These are phyloP conservation scores for Thinopyrum elongatum DNA, from an alignment of 176 grass and related monocot genomes.

Conservation along the genomic window DNA sequence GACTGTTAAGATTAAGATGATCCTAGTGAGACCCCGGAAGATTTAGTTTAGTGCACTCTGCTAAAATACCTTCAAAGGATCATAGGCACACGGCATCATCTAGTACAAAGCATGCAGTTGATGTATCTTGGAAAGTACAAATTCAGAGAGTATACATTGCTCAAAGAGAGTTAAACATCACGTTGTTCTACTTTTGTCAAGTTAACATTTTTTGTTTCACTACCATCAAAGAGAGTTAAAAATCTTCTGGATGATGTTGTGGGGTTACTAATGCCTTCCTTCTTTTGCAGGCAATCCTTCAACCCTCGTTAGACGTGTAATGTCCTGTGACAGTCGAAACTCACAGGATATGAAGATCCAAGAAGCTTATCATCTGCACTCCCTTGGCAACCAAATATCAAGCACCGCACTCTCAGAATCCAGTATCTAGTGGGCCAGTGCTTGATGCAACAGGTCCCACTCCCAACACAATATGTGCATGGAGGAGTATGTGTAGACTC, in stretches of 20 bases:
- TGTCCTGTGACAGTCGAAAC: neutral
- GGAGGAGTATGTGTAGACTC: neutral
- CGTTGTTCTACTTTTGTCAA: neutral
- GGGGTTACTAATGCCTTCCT: neutral
- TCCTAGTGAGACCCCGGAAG: neutral
- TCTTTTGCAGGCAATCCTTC: constrained; percentile 31
- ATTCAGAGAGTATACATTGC: constrained; percentile 24
- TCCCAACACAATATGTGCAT: neutral
- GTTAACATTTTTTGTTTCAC: neutral
- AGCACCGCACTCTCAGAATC: neutral
- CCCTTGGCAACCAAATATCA: constrained; percentile 20
- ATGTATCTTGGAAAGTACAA: constrained; percentile 28
- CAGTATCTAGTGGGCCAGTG: neutral
- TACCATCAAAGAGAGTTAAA: neutral
- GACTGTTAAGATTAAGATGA: neutral
- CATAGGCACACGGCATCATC: constrained; percentile 13
- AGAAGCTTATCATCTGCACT: constrained; percentile 15
- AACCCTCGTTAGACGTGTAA: constrained; percentile 5
- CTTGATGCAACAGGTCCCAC: constrained; percentile 2
- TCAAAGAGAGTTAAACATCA: neutral
- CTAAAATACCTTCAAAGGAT: constrained; percentile 36
- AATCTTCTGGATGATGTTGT: neutral
- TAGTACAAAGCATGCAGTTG: constrained; percentile 29
- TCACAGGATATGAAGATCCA: constrained; percentile 17
- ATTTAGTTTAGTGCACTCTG: constrained; percentile 29